Conservation (phyloP, 73 alveolate species). For the Paramecium bursaria region DNA sequence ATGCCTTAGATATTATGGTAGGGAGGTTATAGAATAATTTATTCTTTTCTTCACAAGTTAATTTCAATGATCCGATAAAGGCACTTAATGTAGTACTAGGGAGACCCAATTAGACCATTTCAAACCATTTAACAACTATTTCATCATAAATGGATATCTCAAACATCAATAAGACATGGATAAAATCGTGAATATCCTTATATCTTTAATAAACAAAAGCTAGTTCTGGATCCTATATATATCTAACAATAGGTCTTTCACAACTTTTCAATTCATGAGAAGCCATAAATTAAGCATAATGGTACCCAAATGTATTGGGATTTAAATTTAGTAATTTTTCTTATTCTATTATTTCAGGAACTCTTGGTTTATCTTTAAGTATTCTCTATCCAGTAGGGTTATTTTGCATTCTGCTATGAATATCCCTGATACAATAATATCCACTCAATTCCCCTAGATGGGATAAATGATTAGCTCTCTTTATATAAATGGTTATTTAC, state of each 20-base stretch:
- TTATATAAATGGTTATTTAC: neutral
- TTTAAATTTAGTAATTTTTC: slow-evolving; percentile 49
- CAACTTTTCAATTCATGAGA: slow-evolving; percentile 56
- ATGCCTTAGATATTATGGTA: slow-evolving; percentile 18
- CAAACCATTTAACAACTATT: slow-evolving; percentile 69
- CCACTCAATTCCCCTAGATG: slow-evolving; percentile 63
- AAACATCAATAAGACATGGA: slow-evolving; percentile 57
- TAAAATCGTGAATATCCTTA: slow-evolving; percentile 71
- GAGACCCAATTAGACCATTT: slow-evolving; percentile 66
- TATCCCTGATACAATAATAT: slow-evolving; percentile 52
- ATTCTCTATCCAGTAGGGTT: slow-evolving; percentile 59
- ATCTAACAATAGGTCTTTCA: slow-evolving; percentile 67
- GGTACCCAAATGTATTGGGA: slow-evolving; percentile 69
- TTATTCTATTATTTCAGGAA: slow-evolving; percentile 48
- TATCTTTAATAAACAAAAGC: slow-evolving; percentile 70
- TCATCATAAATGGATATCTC: slow-evolving; percentile 70
- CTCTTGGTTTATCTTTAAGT: slow-evolving; percentile 64
- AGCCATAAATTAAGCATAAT: slow-evolving; percentile 67
- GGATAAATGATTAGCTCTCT: slow-evolving; percentile 63
- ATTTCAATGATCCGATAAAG: slow-evolving; percentile 65
- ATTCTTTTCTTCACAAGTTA: slow-evolving; percentile 53
- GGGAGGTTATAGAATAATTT: slow-evolving; percentile 44
- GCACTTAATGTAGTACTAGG: slow-evolving; percentile 65
- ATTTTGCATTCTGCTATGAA: slow-evolving; percentile 50
- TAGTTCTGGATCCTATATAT: slow-evolving; percentile 66